Evolutionary conservation across 176 grass and related monocot genomes (phyloP).

Genomic region (Carex pumila): DNA sequence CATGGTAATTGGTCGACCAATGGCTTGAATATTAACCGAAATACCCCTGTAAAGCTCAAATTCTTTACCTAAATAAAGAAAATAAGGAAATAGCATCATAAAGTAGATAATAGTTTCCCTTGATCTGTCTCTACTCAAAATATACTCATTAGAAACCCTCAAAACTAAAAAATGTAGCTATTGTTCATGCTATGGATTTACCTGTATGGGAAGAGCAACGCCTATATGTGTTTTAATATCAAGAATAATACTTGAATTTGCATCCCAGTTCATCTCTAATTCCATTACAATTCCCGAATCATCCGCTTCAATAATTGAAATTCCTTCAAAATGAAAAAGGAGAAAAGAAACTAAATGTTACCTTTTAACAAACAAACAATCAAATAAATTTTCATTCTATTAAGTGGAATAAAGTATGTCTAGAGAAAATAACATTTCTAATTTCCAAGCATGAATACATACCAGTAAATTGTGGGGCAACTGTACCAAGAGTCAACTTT

Average conservation of each 20-base stretch:
- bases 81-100: not conserved
- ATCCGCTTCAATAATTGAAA: conserved; percentile 80
- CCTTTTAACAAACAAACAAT: not conserved
- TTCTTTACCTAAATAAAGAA: conserved; percentile 64
- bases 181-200: conserved; percentile 11
- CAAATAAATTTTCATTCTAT: not conserved
- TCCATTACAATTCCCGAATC: conserved; percentile 82
- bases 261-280: conserved; percentile 95
- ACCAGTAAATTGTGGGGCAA: conserved; percentile 97
- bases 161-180: not conserved
- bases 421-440: conserved; percentile 9
- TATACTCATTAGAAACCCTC: not conserved
- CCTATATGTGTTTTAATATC: conserved; percentile 90
- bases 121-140: not conserved
- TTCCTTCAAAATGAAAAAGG: conserved; percentile 38
- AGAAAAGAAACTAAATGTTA: not conserved
- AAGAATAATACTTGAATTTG: conserved; percentile 86
- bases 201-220: conserved; percentile 89
- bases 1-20: conserved; percentile 75
- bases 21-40: conserved; percentile 85
- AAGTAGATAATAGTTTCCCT: not conserved
- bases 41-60: conserved; percentile 77
- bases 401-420: not conserved
- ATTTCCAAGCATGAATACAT: conserved; percentile 14
- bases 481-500: conserved; percentile 94